A percentile compares a stretch with the other conserved stretches of the same genome.
phyloP scores from a whole-genome alignment of 2,329 filamentous ascomycete genomes.

The Fusarium incarnatum region DNA sequence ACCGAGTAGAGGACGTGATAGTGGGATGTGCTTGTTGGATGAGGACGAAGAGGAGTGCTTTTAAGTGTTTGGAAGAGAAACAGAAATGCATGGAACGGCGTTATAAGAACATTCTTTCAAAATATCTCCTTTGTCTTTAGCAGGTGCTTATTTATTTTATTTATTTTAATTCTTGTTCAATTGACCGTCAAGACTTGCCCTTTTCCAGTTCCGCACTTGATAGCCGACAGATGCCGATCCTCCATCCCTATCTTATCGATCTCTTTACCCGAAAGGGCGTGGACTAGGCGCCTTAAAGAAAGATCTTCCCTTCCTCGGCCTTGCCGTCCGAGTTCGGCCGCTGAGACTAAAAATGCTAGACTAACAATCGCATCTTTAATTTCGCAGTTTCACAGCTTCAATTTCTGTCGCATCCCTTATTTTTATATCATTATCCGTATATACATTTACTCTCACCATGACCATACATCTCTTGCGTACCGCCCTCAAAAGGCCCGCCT shows the following conservation, averaged over 20 bases:
- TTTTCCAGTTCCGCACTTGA: slow-evolving; percentile 1
- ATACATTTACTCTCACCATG: slow-evolving; percentile 17
- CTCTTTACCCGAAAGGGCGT: slow-evolving; percentile 9
- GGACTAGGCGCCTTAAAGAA: not conserved
- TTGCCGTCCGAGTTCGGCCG: slow-evolving; percentile 39
- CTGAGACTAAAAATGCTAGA: slow-evolving; percentile 1
- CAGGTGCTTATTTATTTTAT: not conserved
- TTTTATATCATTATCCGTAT: not conserved
- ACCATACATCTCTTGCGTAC: slow-evolving; percentile 37
- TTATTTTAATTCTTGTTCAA: not conserved
- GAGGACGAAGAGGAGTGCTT: slow-evolving; percentile 61
- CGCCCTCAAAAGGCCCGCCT: slow-evolving; percentile 24
- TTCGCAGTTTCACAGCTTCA: slow-evolving; percentile 11
- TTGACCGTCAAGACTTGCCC: slow-evolving; percentile 54
- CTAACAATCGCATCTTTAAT: slow-evolving; percentile 14
- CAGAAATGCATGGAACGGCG: not conserved
- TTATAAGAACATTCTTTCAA: slow-evolving; percentile 18
- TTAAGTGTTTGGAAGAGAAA: not conserved
- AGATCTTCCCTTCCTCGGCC: slow-evolving; percentile 15
- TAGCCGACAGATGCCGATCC: slow-evolving; percentile 27
- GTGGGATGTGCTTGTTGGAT: slow-evolving; percentile 66
- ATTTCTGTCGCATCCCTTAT: not conserved
- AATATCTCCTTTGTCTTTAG: slow-evolving; percentile 41
- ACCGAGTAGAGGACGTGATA: slow-evolving; percentile 58
- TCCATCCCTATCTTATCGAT: slow-evolving; percentile 21